Conservation (phyloP, 495 filamentous ascomycete species). For the Xylaria venustula region DNA sequence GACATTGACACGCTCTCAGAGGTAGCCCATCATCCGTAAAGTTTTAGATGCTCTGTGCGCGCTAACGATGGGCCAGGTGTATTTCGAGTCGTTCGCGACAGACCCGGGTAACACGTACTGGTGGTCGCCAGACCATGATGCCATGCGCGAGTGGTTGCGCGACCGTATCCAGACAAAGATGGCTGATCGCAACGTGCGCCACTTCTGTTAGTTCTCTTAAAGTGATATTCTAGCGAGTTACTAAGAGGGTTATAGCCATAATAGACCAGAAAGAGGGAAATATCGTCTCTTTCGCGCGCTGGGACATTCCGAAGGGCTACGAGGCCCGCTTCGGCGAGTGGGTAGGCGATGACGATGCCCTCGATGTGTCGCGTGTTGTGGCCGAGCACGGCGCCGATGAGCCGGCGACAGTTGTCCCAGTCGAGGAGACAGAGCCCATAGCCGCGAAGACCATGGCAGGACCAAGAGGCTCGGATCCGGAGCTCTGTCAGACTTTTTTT, state of each 20-base stretch:
- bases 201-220: too few relatives aligned
- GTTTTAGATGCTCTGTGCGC: background rate
- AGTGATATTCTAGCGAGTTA: too few relatives aligned
- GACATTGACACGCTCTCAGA: slow-evolving; percentile 13
- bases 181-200: slow-evolving; percentile 18
- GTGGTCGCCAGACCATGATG: slow-evolving; percentile 22
- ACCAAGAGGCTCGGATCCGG: slow-evolving; percentile 17
- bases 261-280: slow-evolving; percentile 12
- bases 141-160: slow-evolving; percentile 24
- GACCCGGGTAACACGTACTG: slow-evolving; percentile 24
- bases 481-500: slow-evolving; percentile 20
- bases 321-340: slow-evolving; percentile 22
- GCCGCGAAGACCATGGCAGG: slow-evolving; percentile 6
- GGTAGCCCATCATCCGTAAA: background rate
- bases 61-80: background rate
- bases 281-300: slow-evolving; percentile 26
- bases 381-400: background rate
- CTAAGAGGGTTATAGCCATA: too few relatives aligned
- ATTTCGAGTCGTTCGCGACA: slow-evolving; percentile 19
- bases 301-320: slow-evolving; percentile 28
- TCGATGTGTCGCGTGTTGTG: background rate
- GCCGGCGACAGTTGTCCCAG: background rate
- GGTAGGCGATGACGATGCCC: background rate
- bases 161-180: slow-evolving; percentile 21
- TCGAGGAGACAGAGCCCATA: background rate